Evolutionary conservation across 116 monocot genomes (phyloP).

Genomic region (Posidonia oceanica): DNA sequence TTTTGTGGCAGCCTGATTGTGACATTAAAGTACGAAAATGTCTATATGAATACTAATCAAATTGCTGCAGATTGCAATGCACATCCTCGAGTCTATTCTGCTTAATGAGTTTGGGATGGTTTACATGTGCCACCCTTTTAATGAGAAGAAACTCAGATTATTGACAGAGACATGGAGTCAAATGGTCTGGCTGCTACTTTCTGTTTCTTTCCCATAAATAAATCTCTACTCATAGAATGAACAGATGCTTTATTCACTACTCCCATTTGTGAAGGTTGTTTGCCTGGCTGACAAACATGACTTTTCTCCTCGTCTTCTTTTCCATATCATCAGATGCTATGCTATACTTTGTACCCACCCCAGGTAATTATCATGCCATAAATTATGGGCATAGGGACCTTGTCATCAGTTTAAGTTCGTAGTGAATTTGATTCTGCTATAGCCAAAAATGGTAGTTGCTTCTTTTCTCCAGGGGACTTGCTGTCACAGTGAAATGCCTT

Average conservation of each 20-base stretch:
- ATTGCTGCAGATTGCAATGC: conserved; percentile 43
- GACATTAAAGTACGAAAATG: not conserved
- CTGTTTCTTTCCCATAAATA: not conserved
- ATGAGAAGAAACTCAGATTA: conserved; percentile 10
- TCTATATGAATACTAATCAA: not conserved
- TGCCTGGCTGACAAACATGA: conserved; percentile 14
- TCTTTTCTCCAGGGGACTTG: conserved; percentile 25
- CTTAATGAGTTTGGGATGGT: conserved; percentile 18
- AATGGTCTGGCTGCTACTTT: conserved; percentile 12
- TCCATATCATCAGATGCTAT: conserved; percentile 47
- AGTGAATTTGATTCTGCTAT: not conserved
- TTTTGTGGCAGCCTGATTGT: not conserved
- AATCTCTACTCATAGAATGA: not conserved
- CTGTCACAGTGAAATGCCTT: conserved; percentile 13
- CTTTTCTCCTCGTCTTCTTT: conserved; percentile 45
- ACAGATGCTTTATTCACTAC: not conserved
- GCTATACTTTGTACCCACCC: conserved; percentile 25
- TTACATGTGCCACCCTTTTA: conserved; percentile 19
- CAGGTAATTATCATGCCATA: conserved; percentile 9
- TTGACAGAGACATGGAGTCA: conserved; percentile 26
- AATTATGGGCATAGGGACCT: too few relatives aligned
- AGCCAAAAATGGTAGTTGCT: not conserved
- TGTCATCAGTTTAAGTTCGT: not conserved
- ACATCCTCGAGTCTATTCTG: conserved; percentile 46
- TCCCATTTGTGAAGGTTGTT: conserved; percentile 13